Evolutionary conservation across 192 early-diverging fungal genomes (phyloP), one percentile per base, ranked within the genome.

Genomic region (Coemansia nantahalensis): DNA sequence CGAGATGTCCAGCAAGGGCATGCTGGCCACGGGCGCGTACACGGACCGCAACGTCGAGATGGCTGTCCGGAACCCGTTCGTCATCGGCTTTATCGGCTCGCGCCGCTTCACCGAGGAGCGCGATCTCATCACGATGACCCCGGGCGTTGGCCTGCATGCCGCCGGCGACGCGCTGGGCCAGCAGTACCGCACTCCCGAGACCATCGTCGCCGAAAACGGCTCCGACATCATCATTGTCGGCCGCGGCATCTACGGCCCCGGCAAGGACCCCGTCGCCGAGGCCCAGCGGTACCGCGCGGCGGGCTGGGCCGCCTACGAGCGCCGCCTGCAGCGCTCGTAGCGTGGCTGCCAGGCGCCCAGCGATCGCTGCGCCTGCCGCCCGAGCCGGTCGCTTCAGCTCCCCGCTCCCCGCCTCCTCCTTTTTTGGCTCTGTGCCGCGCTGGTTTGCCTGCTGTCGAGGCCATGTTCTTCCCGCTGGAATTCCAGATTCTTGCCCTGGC

Each of bases 191-290:
- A 92, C 92, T 0, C 97, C 97, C 23, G 73, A 83, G 33, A 77
- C 90, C 37, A 96, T 97, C 15, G 79, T 99, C 42, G 68, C 83
- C 17, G 84, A 90, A 22, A 84, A 82, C 51, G 86, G 85, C 21
- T 90, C 92, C 48, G 97, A 99, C 77, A 83, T 99, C 22, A 97
- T 99, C 60, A 99, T 99, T 70, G 97, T 99, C 12, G 97, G 97
- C 30, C 80, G 97, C 39, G 97, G 92, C 18, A 97, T 99, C 56
- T 99, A 98, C 61, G 93, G 89, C 21, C 80, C 84, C 8, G 88
- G 84, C n/a, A 79, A 81, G 19, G 80, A 92, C 62, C 51, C 84
- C 1, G 75, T 72, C 16, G 50, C 46, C 8, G 90, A 95, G 53
- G 92, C 92, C 19, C 79, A 86, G 70, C 79, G 83, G 51, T 99